Evolutionary conservation across 257 asterid species (phyloP).

Genomic region (Nyctanthes arbortristis): DNA sequence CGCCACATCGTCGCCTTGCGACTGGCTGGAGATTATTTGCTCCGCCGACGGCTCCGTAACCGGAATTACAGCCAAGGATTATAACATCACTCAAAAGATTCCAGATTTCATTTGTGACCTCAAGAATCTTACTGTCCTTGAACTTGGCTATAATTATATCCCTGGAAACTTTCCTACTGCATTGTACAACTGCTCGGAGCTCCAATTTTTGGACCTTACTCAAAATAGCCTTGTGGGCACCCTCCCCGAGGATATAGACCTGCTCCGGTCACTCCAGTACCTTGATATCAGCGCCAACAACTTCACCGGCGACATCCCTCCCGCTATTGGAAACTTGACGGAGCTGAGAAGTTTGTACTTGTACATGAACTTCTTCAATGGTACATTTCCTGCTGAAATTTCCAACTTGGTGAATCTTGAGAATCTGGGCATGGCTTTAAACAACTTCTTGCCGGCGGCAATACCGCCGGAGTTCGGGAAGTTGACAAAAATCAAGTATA

Average conservation of each 20-base stretch:
- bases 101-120: constrained; percentile 54
- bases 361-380: constrained; percentile 52
- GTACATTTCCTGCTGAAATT: constrained; percentile 67
- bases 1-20: constrained; percentile 35
- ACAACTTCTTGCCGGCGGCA: constrained; percentile 47
- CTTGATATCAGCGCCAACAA: constrained; percentile 65
- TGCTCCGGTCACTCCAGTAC: constrained; percentile 40
- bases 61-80: constrained; percentile 29
- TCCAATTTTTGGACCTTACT: constrained; percentile 53
- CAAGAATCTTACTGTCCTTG: constrained; percentile 47
- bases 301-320: constrained; percentile 83
- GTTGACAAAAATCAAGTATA: constrained; percentile 38
- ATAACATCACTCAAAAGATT: constrained; percentile 39
- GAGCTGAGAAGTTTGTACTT: constrained; percentile 38
- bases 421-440: constrained; percentile 48
- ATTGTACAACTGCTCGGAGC: constrained; percentile 57
- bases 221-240: constrained; percentile 60
- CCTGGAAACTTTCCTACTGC: constrained; percentile 49
- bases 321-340: constrained; percentile 56
- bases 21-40: constrained; percentile 41
- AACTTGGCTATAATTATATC: constrained; percentile 42
- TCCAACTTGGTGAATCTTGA: constrained; percentile 66
- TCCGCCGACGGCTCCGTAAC: constrained; percentile 44
- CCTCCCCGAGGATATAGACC: constrained; percentile 55
- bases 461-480: constrained; percentile 65